Conservation (phyloP, 2,329 filamentous ascomycete species). For the Apiospora arundinis region DNA sequence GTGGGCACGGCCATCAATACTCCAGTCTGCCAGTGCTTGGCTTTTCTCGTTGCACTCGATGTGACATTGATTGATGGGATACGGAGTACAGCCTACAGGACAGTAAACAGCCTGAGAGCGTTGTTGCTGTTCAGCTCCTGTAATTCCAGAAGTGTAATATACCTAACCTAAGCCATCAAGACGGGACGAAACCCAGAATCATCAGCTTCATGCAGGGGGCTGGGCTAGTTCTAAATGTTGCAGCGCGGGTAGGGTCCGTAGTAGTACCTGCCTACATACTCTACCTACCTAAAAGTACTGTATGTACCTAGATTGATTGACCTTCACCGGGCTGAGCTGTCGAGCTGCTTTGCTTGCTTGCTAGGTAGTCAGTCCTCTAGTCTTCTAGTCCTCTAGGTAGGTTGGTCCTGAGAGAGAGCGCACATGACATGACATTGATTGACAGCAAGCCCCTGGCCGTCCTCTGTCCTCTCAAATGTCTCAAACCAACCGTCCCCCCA, state of each 20-base stretch:
- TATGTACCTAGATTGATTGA: too few relatives aligned
- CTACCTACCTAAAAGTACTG: too few relatives aligned
- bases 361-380: too few relatives aligned
- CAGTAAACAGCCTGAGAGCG: too few relatives aligned
- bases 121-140: neutral
- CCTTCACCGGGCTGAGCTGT: too few relatives aligned
- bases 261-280: too few relatives aligned
- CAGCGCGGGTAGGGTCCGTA: neutral
- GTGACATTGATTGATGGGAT: too few relatives aligned
- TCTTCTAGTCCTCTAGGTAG: too few relatives aligned
- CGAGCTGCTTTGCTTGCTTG: neutral
- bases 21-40: neutral
- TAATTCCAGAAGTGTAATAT: neutral
- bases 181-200: conserved; percentile 3
- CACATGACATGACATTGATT: conserved; percentile 11
- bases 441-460: conserved; percentile 1
- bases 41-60: neutral
- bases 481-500: neutral
- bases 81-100: too few relatives aligned
- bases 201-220: conserved; percentile 16
- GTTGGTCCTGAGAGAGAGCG: neutral
- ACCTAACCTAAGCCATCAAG: neutral
- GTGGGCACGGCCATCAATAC: neutral
- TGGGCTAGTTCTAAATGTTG: neutral
- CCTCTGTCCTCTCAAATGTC: conserved; percentile 10